Evolutionary conservation across 2,329 filamentous ascomycete species (phyloP), one percentile per base, ranked within the genome.

Genomic region (Rhynchosporium graminicola): DNA sequence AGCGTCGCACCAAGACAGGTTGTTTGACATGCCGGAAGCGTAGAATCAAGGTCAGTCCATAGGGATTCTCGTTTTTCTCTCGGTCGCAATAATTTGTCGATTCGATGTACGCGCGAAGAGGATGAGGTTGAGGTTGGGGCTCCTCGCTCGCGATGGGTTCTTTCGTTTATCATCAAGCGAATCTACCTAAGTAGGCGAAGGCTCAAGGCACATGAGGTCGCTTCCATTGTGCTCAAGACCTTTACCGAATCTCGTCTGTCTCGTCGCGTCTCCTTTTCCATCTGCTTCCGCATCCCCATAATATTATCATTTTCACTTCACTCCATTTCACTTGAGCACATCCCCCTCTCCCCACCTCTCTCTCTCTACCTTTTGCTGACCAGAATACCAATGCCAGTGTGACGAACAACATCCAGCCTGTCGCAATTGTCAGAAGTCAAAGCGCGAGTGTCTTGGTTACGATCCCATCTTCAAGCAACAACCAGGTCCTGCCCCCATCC

Each of bases 381-480:
- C n/a, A 5, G 33, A 36, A 36, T 36, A 60, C 68, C 64, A 66
- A 66, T 64, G 70, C 69, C 76, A 97, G 95, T 99, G 95, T 79
- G 95, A 98, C 84, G 95, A 99, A 82, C 87, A 87, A 65, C 92
- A 97, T 77, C 95, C 95, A 28, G 87, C 89, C 64, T 99, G 95
- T 81, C 88, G 92, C 78, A 92, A 95, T 74, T 95, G 91, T 79
- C 88, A 89, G 74, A 95, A 95, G 76, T 92, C 89, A 69, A 95
- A 94, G 78, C 90, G 91, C 73, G 90, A 94, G 72, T 95, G 91
- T 73, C 75, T 92, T 55, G 91, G 91, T 60, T 95, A 95, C 83
- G 91, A 95, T 73, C 90, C 91, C 43, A 91, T 94, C 72, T 95
- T 94, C 79, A 91, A 92, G 77, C 84, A 84, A 68, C 84, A 88